Evolutionary conservation across 2,329 filamentous ascomycete genomes (phyloP), one percentile per base, ranked within the genome.

Genomic region (Trichoderma sp.): DNA sequence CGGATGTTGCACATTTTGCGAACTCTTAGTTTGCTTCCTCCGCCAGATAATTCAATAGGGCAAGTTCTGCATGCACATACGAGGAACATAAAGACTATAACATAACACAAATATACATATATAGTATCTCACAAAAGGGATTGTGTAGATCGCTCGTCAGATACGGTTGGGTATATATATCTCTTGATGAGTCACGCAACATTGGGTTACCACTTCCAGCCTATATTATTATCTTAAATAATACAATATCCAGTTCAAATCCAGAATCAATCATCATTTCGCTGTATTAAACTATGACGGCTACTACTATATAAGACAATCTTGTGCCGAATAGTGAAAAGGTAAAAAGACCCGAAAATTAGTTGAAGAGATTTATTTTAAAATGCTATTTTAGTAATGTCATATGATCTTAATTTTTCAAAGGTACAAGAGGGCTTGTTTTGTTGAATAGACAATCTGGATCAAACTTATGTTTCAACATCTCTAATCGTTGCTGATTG

Each of bases 381-480:
- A 3, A 17, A 8, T 26, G 59, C 36, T 47, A 23, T 8, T 15
- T 3, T 26, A 9, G 23, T 11, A n/a, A 20, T 12, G 30, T 15
- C 36, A 13, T 53, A 34, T 53, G 61, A 20, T 6, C 12, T 13
- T 34, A 53, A 53, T 53, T 53, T 23, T 23, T 53, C 20, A 62
- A 28, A 20, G 67, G 67, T 9, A 39, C 43, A 36, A 69, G 50
- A 15, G 67, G 67, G 12, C n/a, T 69, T 13, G 67, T 69, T 17
- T 69, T 69, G 20, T 69, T 20, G 17, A 69, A 69, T 12, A 69
- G 4, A 12, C 32, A 36, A 36, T 36, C 36, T 5, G 67, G 57
- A 20, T 69, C 57, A 28, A n/a, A 69, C 30, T 62, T 61, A 11
- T 61, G 55, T 20, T 69, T 69, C 57, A 69, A 30, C 4, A 50